A percentile compares a stretch with the other conserved stretches of the same genome.
Evolutionary conservation across 257 asterid species (phyloP).

Genomic region (Solanum virginianum): DNA sequence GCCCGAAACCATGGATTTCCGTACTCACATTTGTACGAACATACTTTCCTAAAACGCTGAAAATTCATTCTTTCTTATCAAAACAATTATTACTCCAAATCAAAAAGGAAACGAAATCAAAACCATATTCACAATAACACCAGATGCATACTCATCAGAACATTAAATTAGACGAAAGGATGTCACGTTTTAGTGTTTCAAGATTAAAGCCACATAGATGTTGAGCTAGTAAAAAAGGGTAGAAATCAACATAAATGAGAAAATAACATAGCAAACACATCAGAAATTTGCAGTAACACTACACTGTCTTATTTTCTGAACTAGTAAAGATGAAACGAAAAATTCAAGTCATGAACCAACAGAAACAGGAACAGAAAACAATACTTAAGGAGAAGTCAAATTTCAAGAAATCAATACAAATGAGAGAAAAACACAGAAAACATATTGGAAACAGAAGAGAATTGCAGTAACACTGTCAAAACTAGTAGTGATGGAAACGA

Average conservation of each 20-base stretch:
- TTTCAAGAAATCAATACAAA: background rate
- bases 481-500: constrained; percentile 14
- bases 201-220: background rate
- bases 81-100: background rate
- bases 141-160: background rate
- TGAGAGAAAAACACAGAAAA: background rate
- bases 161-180: background rate
- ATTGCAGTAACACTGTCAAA: constrained; percentile 14
- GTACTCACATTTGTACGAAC: constrained; percentile 23
- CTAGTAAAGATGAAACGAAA: constrained; percentile 13
- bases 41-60: constrained; percentile 32
- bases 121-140: background rate
- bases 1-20: constrained; percentile 34
- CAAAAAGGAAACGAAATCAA: background rate
- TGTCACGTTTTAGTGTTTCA: background rate
- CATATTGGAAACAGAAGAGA: background rate
- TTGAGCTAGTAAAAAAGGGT: background rate
- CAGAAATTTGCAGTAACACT: background rate
- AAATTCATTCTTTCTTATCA: background rate
- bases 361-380: background rate
- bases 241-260: background rate
- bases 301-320: constrained; percentile 27
- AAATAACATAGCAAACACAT: background rate
- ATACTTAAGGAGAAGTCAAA: background rate
- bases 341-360: background rate